Conservation (phyloP, 768 basidiomycete genomes). For the Termitomyces sp. region DNA sequence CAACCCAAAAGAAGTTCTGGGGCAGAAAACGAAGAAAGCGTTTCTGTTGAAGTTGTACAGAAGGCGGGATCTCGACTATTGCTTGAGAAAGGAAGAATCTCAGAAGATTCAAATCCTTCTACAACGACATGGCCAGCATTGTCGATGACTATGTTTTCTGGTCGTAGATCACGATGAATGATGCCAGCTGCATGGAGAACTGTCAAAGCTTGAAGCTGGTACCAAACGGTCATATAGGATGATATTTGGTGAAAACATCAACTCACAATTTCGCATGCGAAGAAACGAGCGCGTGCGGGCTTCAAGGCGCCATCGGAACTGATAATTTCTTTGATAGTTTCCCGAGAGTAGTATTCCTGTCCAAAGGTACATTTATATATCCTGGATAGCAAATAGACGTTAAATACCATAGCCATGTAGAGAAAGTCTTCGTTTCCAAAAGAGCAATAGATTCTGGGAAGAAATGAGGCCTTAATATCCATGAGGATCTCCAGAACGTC, state of each 20-base stretch:
- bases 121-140: constrained; percentile 40
- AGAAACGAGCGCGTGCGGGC: constrained; percentile 31
- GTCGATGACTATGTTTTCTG: constrained; percentile 38
- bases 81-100: constrained; percentile 27
- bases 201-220: constrained; percentile 36
- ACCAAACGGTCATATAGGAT: not conserved
- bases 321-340: constrained; percentile 25
- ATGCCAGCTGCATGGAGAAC: constrained; percentile 40
- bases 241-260: not conserved
- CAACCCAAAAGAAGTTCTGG: constrained; percentile 54
- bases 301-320: constrained; percentile 26
- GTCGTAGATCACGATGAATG: constrained; percentile 39
- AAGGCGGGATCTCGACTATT: constrained; percentile 32
- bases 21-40: constrained; percentile 30
- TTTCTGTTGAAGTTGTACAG: constrained; percentile 26
- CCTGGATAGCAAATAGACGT: not conserved
- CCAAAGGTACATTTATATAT: not conserved
- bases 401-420: constrained; percentile 34
- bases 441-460: constrained; percentile 31
- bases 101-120: constrained; percentile 34
- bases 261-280: constrained; percentile 45
- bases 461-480: constrained; percentile 28
- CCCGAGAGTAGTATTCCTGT: constrained; percentile 28
- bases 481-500: constrained; percentile 29
- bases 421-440: constrained; percentile 34